Evolutionary conservation across 2,329 filamentous ascomycete genomes (phyloP).

Genomic region (Gnomoniopsis sp.): DNA sequence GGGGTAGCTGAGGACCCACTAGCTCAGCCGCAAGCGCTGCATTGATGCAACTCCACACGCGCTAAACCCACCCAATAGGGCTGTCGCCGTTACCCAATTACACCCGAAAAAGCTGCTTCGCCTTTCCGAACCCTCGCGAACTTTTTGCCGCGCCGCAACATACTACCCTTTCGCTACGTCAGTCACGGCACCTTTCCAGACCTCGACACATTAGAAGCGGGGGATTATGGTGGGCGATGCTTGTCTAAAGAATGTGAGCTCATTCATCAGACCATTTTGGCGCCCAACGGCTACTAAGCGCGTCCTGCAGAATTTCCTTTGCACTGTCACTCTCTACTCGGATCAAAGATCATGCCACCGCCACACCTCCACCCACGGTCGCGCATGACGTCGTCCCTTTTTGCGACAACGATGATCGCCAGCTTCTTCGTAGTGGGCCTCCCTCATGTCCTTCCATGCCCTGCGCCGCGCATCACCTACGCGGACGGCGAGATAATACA

Average conservation of each 20-base stretch:
- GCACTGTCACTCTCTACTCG: neutral
- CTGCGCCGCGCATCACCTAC: slow-evolving; percentile 70
- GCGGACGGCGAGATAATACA: slow-evolving; percentile 62
- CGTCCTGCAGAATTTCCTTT: neutral
- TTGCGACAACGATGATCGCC: slow-evolving; percentile 85
- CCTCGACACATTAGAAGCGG: neutral
- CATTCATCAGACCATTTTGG: neutral
- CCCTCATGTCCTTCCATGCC: slow-evolving; percentile 88
- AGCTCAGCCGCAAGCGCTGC: neutral
- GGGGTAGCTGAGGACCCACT: neutral
- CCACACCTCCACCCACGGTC: slow-evolving; percentile 91
- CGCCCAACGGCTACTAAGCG: neutral
- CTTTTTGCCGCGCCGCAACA: neutral
- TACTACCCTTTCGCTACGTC: too few relatives aligned
- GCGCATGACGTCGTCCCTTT: slow-evolving; percentile 87
- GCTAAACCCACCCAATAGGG: slow-evolving; percentile 4
- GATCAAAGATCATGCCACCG: slow-evolving; percentile 62
- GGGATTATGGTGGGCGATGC: neutral
- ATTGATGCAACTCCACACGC: neutral
- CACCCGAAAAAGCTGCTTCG: neutral
- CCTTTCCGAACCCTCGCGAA: neutral
- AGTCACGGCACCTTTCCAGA: neutral
- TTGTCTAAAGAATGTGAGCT: neutral
- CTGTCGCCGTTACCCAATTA: slow-evolving; percentile 4
- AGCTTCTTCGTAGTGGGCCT: slow-evolving; percentile 90